phyloP scores from a whole-genome alignment of 2,329 filamentous ascomycete species.

The Penicillium sp. region DNA sequence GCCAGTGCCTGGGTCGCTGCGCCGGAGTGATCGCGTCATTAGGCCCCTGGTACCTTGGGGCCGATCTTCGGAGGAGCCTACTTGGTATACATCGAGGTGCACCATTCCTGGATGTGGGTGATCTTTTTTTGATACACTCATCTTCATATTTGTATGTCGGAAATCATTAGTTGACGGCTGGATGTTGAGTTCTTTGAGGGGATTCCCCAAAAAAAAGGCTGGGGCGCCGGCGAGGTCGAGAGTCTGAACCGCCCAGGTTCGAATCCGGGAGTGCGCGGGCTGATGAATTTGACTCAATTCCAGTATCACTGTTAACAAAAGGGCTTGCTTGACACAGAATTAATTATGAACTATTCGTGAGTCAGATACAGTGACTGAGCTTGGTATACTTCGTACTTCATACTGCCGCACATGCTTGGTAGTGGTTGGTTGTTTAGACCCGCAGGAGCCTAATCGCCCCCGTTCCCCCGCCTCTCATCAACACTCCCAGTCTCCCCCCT shows the following conservation, averaged over 20 bases:
- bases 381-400: not conserved
- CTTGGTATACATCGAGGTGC: not conserved
- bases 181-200: not conserved
- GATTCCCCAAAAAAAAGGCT: constrained; percentile 27
- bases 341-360: not conserved
- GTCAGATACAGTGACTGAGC: not conserved
- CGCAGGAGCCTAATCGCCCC: constrained; percentile 6
- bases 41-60: not conserved
- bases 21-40: not conserved
- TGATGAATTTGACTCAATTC: not conserved
- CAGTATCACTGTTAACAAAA: not conserved
- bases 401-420: not conserved
- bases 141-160: not conserved
- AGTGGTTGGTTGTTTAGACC: constrained; percentile 1
- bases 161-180: not conserved
- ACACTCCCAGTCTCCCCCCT: not conserved
- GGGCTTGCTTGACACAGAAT: not conserved
- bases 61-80: constrained; percentile 1
- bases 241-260: not conserved
- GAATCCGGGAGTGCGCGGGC: not conserved
- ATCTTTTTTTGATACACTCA: not conserved
- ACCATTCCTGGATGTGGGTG: not conserved
- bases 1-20: not conserved
- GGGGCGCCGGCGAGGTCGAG: not conserved
- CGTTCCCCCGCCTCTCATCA: constrained; percentile 16